A percentile compares a stretch with the other conserved stretches of the same genome.
Conservation (phyloP, 2,329 filamentous ascomycete genomes). For the Scedosporium apiospermum region DNA sequence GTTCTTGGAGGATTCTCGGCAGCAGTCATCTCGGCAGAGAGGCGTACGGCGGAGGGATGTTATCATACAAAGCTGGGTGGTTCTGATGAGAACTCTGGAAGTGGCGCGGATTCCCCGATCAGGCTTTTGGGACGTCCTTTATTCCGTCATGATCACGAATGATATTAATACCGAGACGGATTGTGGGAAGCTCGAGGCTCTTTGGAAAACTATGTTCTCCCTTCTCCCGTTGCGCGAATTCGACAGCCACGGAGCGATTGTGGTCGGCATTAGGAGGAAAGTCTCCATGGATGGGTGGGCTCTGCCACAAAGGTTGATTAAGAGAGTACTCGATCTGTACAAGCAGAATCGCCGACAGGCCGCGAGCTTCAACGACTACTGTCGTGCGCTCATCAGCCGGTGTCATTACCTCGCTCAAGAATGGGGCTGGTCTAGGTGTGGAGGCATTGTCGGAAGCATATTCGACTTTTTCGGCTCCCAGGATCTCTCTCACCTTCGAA, state of each 20-base stretch:
- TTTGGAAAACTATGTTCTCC: conserved; percentile 51
- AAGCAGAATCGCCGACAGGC: conserved; percentile 43
- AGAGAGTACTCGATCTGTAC: conserved; percentile 49
- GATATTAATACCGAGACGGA: conserved; percentile 11
- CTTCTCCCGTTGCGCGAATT: conserved; percentile 54
- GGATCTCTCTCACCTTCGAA: conserved; percentile 51
- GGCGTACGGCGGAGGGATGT: conserved; percentile 41
- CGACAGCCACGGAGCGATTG: conserved; percentile 40
- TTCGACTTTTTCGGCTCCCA: conserved; percentile 61
- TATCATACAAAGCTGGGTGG: conserved; percentile 46
- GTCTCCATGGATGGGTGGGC: conserved; percentile 45
- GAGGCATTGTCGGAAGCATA: conserved; percentile 47
- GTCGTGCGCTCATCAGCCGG: conserved; percentile 46
- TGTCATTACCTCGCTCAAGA: conserved; percentile 54
- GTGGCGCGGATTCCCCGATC: conserved; percentile 37
- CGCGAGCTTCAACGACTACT: conserved; percentile 57
- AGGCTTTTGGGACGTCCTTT: conserved; percentile 52
- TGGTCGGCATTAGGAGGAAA: conserved; percentile 21
- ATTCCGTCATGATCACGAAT: conserved; percentile 29
- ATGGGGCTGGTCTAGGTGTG: conserved; percentile 56
- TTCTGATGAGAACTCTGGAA: conserved; percentile 44
- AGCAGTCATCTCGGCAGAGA: conserved; percentile 32
- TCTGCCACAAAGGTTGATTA: conserved; percentile 47
- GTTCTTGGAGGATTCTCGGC: conserved; percentile 39
- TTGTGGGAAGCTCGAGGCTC: conserved; percentile 35